phyloP scores from a whole-genome alignment of 1,284 basidiomycete genomes.

The Apiotrichum domesticum region DNA sequence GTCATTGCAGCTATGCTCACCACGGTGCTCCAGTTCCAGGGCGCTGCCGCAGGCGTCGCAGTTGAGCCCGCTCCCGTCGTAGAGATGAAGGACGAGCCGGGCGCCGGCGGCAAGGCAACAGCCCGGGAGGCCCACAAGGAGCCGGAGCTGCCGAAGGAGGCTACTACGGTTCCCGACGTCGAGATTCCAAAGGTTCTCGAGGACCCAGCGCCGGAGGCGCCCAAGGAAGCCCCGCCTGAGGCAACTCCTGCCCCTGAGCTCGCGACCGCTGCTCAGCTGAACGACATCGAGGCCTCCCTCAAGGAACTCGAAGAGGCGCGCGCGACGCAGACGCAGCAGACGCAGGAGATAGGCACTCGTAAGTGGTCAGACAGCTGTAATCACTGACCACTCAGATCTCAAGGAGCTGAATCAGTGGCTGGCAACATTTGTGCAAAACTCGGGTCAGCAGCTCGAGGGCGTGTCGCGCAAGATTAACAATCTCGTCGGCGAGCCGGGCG shows the following conservation, averaged over 20 bases:
- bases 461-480: conserved; percentile 59
- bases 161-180: too few species aligned
- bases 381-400: conserved; percentile 28
- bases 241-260: neutral
- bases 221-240: conserved; percentile 11
- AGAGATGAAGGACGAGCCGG: neutral
- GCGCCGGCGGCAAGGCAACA: neutral
- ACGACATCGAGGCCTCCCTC: conserved; percentile 28
- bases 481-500: conserved; percentile 51
- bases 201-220: neutral
- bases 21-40: conserved; percentile 14
- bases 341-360: conserved; percentile 44
- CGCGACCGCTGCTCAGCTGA: conserved; percentile 21
- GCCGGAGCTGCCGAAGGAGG: neutral
- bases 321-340: conserved; percentile 38
- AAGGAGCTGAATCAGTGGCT: conserved; percentile 58
- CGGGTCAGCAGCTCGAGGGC: conserved; percentile 61
- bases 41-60: neutral
- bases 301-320: conserved; percentile 35
- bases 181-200: neutral
- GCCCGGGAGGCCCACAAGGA: neutral
- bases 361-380: conserved; percentile 10
- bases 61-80: neutral
- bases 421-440: conserved; percentile 68
- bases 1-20: conserved; percentile 17